A percentile compares a stretch with the other conserved stretches of the same genome.
These are phyloP conservation scores for Hebeloma cylindrosporum DNA, from an alignment of 768 basidiomycete species.

Conservation along the genomic window DNA sequence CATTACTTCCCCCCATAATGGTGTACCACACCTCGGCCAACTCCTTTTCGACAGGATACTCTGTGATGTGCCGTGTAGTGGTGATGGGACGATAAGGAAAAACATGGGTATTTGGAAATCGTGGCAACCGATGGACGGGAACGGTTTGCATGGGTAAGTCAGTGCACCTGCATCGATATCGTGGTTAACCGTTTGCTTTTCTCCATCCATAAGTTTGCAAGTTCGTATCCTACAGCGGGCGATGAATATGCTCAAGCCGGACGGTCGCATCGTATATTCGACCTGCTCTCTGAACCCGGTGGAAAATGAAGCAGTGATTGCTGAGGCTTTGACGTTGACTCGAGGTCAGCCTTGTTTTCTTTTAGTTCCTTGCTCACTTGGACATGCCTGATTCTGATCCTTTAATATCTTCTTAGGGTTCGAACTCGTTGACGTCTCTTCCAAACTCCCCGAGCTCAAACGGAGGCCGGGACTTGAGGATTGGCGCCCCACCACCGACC, in stretches of 20 bases:
- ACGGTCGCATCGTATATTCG: slow-evolving; percentile 95
- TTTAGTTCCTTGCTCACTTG: not conserved
- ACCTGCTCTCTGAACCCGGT: slow-evolving; percentile 97
- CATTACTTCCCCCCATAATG: slow-evolving; percentile 30
- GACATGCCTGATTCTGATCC: not conserved
- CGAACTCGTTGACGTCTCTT: slow-evolving; percentile 75
- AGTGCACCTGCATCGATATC: not conserved
- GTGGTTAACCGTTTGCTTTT: slow-evolving; percentile 1
- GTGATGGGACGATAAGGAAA: slow-evolving; percentile 94
- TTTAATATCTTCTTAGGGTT: slow-evolving; percentile 48
- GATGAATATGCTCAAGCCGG: slow-evolving; percentile 80
- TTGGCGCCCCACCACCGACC: slow-evolving; percentile 78
- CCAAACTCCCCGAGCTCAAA: slow-evolving; percentile 66
- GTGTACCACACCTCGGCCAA: slow-evolving; percentile 39
- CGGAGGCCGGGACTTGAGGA: slow-evolving; percentile 71
- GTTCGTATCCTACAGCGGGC: slow-evolving; percentile 89
- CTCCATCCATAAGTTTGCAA: slow-evolving; percentile 72
- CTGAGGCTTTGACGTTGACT: slow-evolving; percentile 72
- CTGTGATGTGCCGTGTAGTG: slow-evolving; percentile 97
- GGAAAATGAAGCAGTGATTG: slow-evolving; percentile 96
- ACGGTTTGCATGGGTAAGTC: slow-evolving; percentile 79
- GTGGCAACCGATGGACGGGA: slow-evolving; percentile 88
- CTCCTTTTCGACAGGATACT: slow-evolving; percentile 91
- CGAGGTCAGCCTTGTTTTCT: slow-evolving; percentile 50
- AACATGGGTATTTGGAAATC: slow-evolving; percentile 93